Conservation (phyloP, 140 eudicot genomes). For the Oenanthe javanica region DNA sequence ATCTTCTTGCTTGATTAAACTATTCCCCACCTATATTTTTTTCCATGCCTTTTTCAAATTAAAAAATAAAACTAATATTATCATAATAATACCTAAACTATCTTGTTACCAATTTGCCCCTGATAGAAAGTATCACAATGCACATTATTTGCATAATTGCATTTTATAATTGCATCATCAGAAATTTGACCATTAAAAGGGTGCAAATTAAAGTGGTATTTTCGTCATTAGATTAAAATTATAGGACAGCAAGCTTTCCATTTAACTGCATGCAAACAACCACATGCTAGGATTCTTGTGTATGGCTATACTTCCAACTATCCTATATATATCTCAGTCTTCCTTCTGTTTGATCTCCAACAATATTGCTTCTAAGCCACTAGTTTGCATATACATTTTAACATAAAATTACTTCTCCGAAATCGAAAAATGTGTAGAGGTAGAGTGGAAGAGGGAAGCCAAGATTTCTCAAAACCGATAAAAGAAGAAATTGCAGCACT, state of each 20-base stretch:
- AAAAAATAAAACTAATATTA: too few species aligned
- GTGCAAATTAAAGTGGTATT: constrained; percentile 7
- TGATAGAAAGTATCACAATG: not conserved
- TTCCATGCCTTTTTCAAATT: not conserved
- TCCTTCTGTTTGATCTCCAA: constrained; percentile 4
- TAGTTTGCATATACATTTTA: not conserved
- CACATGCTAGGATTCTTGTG: constrained; percentile 21
- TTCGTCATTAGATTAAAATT: constrained; percentile 12
- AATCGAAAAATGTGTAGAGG: constrained; percentile 34
- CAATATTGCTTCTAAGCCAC: not conserved
- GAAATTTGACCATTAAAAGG: too few species aligned
- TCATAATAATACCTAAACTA: not conserved
- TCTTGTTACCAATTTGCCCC: not conserved
- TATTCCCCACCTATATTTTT: not conserved
- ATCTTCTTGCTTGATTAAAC: constrained; percentile 10
- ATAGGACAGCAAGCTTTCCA: not conserved
- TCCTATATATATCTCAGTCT: constrained; percentile 10
- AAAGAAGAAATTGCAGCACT: constrained; percentile 8
- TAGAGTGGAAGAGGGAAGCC: constrained; percentile 13
- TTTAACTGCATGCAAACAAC: constrained; percentile 24
- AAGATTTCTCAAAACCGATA: not conserved
- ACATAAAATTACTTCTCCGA: not conserved
- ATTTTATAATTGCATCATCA: too few species aligned
- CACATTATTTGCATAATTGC: not conserved
- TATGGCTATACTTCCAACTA: not conserved